Evolutionary conservation across 2,329 filamentous ascomycete genomes (phyloP).

Genomic region (Calonectria fujianensis): DNA sequence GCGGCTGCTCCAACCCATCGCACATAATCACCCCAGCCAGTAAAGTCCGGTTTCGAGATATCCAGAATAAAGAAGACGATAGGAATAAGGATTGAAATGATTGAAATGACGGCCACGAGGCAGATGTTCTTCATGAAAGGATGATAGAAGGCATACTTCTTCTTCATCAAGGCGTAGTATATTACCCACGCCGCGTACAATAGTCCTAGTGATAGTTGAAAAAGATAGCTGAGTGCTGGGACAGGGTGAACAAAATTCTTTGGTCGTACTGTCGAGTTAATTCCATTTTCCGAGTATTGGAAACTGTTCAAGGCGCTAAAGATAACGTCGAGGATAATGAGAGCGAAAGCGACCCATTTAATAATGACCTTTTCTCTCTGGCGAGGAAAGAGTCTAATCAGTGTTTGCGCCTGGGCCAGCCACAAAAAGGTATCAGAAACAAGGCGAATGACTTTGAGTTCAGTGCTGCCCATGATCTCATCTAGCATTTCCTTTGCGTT

Average conservation of each 20-base stretch:
- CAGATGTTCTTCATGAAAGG: conserved; percentile 92
- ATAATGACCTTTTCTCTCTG: conserved; percentile 99
- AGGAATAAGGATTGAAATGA: conserved; percentile 89
- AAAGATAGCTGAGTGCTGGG: conserved; percentile 92
- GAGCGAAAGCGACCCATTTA: conserved; percentile 97
- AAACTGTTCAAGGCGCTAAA: conserved; percentile 97
- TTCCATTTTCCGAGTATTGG: conserved; percentile 70
- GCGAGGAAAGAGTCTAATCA: conserved; percentile 95
- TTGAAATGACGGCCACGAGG: conserved; percentile 85
- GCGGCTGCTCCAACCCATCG: conserved; percentile 97
- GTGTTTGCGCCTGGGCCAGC: conserved; percentile 96
- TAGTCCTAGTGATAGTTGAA: conserved; percentile 89
- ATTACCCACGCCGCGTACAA: conserved; percentile 96
- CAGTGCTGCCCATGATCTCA: conserved; percentile 87
- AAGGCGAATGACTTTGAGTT: conserved; percentile 92
- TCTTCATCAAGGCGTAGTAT: conserved; percentile 94
- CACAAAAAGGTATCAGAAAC: conserved; percentile 98
- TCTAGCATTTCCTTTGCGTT: conserved; percentile 85
- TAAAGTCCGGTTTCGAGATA: conserved; percentile 88
- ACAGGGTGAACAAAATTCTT: conserved; percentile 91
- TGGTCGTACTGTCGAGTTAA: conserved; percentile 75
- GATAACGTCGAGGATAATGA: conserved; percentile 92
- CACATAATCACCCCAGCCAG: conserved; percentile 96
- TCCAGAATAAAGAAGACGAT: conserved; percentile 96
- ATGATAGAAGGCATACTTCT: conserved; percentile 93